Percentiles rank a stretch among this genome's conserved stretches.
phyloP scores from a whole-genome alignment of 1,284 basidiomycete species.

The Lentinula novae-zelandiae region DNA sequence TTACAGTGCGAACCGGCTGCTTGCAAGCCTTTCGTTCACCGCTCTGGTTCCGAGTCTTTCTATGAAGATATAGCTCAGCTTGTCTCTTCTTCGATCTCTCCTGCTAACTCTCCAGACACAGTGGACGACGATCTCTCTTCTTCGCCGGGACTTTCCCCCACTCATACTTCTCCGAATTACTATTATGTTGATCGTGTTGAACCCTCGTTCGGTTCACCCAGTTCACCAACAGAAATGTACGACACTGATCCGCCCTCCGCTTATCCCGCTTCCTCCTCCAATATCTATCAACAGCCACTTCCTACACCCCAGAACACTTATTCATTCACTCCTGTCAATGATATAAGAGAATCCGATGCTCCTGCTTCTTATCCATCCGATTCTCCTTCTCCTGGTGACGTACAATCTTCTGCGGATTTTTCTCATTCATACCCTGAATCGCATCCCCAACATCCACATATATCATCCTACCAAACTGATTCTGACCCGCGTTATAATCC shows the following conservation, averaged over 20 bases:
- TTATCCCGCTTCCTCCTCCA: conserved; percentile 20
- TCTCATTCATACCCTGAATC: conserved; percentile 37
- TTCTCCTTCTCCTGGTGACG: conserved; percentile 40
- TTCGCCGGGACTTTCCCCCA: conserved; percentile 23
- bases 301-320: conserved; percentile 22
- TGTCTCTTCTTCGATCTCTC: conserved; percentile 24
- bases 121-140: conserved; percentile 31
- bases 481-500: conserved; percentile 37
- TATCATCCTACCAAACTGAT: conserved; percentile 24
- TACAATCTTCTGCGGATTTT: conserved; percentile 33
- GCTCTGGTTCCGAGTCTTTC: conserved; percentile 9
- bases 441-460: conserved; percentile 36
- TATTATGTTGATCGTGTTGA: conserved; percentile 30
- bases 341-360: conserved; percentile 25
- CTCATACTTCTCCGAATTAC: conserved; percentile 21
- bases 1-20: conserved; percentile 2
- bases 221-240: conserved; percentile 27
- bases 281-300: conserved; percentile 19
- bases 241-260: conserved; percentile 18
- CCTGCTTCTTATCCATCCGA: conserved; percentile 30
- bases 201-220: conserved; percentile 27
- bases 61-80: conserved; percentile 14
- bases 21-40: background rate
- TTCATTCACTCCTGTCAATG: conserved; percentile 25
- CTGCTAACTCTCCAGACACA: conserved; percentile 25